Conservation (phyloP, 345 rosid genomes). For the rapeseed (Brassica napus) region Da-Ae NC_063445.1:21576001-21576500, state of each 20-base stretch:
- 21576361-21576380: slow-evolving; percentile 30
- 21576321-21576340: slow-evolving; percentile 44
- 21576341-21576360: slow-evolving; percentile 35
- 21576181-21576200: slow-evolving; percentile 18
- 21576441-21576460: slow-evolving; percentile 32
- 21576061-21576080: not conserved
- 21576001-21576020: slow-evolving; percentile 22
- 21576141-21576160: slow-evolving; percentile 26
- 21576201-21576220: slow-evolving; percentile 26
- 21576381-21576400: slow-evolving; percentile 77
- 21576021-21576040: slow-evolving; percentile 35
- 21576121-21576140: slow-evolving; percentile 36
- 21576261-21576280: slow-evolving; percentile 20
- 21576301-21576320: slow-evolving; percentile 38
- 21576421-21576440: slow-evolving; percentile 71
- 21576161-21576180: slow-evolving; percentile 31
- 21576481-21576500: slow-evolving; percentile 2
- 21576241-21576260: slow-evolving; percentile 17
- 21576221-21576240: slow-evolving; percentile 17
- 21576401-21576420: slow-evolving; percentile 95
- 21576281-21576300: slow-evolving; percentile 27
- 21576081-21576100: slow-evolving; percentile 7
- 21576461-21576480: slow-evolving; percentile 32
- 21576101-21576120: slow-evolving; percentile 12
- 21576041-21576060: slow-evolving; percentile 17